phyloP scores from a whole-genome alignment of 805 yeast genomes.

The Metschnikowia lachancei region DNA sequence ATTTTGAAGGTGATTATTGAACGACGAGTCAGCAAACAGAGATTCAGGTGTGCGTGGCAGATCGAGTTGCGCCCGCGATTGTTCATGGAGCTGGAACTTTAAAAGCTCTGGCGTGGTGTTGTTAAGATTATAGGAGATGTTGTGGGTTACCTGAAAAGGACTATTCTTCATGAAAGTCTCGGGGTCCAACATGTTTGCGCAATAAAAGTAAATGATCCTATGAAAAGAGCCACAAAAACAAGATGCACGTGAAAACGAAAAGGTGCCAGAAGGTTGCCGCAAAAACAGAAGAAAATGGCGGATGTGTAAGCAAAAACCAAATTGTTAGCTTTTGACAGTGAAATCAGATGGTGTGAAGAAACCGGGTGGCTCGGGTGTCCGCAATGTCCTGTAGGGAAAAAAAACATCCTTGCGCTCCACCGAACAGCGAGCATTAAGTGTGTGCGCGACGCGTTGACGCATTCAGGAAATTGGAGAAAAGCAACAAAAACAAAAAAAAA shows the following conservation, averaged over 20 bases:
- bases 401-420: not conserved
- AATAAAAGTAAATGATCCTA: not conserved
- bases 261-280: not conserved
- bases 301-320: too few species aligned
- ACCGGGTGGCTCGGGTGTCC: not conserved
- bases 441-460: constrained; percentile 1
- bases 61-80: constrained; percentile 22
- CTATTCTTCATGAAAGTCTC: constrained; percentile 36
- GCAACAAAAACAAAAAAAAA: too few species aligned
- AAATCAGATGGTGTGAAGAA: not conserved
- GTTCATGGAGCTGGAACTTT: constrained; percentile 44
- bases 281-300: too few species aligned
- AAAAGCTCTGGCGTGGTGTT: constrained; percentile 44
- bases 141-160: constrained; percentile 34
- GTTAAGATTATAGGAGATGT: constrained; percentile 31
- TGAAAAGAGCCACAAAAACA: not conserved
- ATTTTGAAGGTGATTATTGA: constrained; percentile 35
- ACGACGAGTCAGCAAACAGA: constrained; percentile 29
- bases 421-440: not conserved
- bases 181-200: constrained; percentile 34
- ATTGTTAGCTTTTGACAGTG: not conserved
- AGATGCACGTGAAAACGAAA: not conserved
- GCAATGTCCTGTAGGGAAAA: not conserved
- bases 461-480: not conserved
- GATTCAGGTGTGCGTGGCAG: constrained; percentile 12